These are phyloP conservation scores for Ploettnerulaceae sp. DNA, from an alignment of 2,329 filamentous ascomycete genomes.

Conservation along the genomic window DNA sequence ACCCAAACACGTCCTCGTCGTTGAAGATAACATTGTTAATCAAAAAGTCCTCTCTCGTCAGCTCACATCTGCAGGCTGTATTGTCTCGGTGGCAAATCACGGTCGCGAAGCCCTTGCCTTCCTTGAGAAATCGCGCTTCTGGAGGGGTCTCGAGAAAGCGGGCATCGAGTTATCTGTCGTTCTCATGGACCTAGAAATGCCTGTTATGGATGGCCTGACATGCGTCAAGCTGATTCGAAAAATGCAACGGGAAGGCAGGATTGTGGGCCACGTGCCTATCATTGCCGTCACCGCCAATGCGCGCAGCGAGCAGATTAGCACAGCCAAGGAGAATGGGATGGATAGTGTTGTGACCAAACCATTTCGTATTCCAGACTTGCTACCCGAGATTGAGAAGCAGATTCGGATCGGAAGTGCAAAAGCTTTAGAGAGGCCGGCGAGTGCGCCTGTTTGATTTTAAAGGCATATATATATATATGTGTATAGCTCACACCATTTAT, in stretches of 20 bases:
- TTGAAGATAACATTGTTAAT: conserved; percentile 59
- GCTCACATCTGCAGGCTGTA: conserved; percentile 42
- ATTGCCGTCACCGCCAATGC: conserved; percentile 34
- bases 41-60: conserved; percentile 50
- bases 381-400: conserved; percentile 50
- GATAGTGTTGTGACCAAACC: conserved; percentile 70
- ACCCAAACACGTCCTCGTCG: conserved; percentile 42
- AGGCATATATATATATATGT: no score
- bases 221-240: conserved; percentile 61
- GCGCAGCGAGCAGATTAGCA: conserved; percentile 26
- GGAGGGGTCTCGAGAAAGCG: conserved; percentile 7
- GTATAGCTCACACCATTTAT: no score
- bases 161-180: conserved; percentile 51
- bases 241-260: conserved; percentile 46
- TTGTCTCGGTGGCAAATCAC: conserved; percentile 48
- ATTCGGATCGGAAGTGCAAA: conserved; percentile 4
- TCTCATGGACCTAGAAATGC: conserved; percentile 75
- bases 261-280: conserved; percentile 40
- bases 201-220: conserved; percentile 64
- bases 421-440: not conserved
- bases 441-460: not conserved
- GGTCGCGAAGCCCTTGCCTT: conserved; percentile 50
- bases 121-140: conserved; percentile 18
- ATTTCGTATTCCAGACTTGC: conserved; percentile 57
- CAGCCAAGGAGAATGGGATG: conserved; percentile 25